Base-by-base conservation (phyloP, 225 moss, liverwort and hornwort species). In the Antitrichia curtipendula region DNA sequence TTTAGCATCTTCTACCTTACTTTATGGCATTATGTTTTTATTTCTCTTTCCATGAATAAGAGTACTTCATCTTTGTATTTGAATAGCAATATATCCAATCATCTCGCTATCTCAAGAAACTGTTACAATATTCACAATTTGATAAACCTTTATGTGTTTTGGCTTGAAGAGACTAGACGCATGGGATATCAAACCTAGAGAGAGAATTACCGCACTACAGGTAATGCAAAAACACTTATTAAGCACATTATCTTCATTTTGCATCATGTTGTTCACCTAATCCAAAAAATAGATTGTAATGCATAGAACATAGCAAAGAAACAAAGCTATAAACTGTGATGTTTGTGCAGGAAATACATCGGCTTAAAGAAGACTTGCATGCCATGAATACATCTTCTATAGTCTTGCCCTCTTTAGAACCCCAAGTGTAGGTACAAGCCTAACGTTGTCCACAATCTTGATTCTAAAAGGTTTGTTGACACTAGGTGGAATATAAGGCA, bases 181-280 rank as follows among this genome's bases (percentile, higher is more conserved):
- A 45, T 84, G 87, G 89, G 90, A 91, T 60, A 95, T 99, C 93
- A 99, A 94, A 85, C 97, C 95, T 23, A 92, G 95, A 36, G 98
- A 99, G 83, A 92, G 97, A 85, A 97, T 96, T 11, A 85, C 47
- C 41, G 95, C 98, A 75, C 89, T 94, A 40, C 95, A 99, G 56
- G 98, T 96, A 91, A 45, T 79, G 52, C 28, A 29, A 45, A 82
- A 61, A 31, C 36, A 28, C 20, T 69, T 60, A 45, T 64, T n/a
- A 6, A 53, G 25, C 0, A 27, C 0, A 53, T 45, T 71, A 54
- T 27, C 28, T 62, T 40, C 2, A 0, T 24, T 78, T 82, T 9
- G 4, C 64, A 16, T 57, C 41, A 47, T 3, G 7, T 24, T 83
- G 38, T 63, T 31, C 10, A 49, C 40, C 16, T 38, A 23, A 13